Base-by-base conservation (phyloP, 371 early-diverging fungal species). In the Rhizopus delemar region DNA sequence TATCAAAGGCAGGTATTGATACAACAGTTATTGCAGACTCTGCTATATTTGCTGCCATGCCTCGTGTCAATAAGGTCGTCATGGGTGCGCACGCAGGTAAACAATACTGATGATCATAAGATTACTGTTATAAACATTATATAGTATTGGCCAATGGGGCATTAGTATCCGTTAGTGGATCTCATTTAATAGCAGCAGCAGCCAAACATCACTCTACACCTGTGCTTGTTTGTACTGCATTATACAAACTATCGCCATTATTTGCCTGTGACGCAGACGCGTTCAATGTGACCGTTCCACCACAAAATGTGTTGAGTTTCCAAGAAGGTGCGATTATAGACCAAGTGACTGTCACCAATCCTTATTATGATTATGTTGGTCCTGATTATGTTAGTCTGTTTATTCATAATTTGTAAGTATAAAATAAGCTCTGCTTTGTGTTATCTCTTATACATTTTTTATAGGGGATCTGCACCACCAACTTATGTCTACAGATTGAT, bases 1-100 rank as follows among this genome's bases (percentile, higher is more conserved):
- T 98, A 46, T 81, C 92, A 3, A 68, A 78, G 15, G 84, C 89
- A 7, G 94, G 94, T 4, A 94, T 98, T 58, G 96, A 95, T 55
- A 91, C 94, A 0, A 95, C 94, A 0, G 85, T 97, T 13, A 90
- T 98, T 45, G 85, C 94, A 4, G 97, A 97, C 65, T 86, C 95
- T 6, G 95, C 97, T 2, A 88, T 95, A 12, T 96, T 94, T 85
- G 97, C 97, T 4, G 88, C 95, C 56, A 97, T 98, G 97, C 90
- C 97, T 49, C 87, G 96, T 51, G 96, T 97, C 16, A 95, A 96
- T 84, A 98, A 96, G 75, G 96, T 98, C 32, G 94, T 98, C 31
- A 70, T 98, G 46, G 96, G 96, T 16, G 87, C 95, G 0, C 95
- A 95, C 63, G 93, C 95, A 35, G 59, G 51, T 58, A 51, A 51